A percentile compares a stretch with the other conserved stretches of the same genome.
phyloP scores from a whole-genome alignment of 1,284 basidiomycete genomes.

The Ustilago curta region DNA sequence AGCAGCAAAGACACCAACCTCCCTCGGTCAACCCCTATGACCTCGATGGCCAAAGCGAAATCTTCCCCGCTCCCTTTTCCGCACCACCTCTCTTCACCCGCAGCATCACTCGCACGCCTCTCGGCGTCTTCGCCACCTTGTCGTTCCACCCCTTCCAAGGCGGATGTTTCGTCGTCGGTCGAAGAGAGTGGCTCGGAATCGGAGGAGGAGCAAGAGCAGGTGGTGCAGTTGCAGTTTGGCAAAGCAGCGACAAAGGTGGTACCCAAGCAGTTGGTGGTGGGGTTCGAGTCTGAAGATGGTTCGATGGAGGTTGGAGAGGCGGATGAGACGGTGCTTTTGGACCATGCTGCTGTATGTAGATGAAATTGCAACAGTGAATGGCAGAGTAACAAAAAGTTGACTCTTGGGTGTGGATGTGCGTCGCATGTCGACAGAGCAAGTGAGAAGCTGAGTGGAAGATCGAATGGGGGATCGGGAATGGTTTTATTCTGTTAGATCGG shows the following conservation, averaged over 20 bases:
- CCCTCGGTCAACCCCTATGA: conserved; percentile 6
- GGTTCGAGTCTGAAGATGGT: conserved; percentile 20
- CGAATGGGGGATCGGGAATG: not conserved
- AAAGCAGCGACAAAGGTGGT: not conserved
- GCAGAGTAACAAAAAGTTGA: too few species aligned
- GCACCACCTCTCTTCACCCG: not conserved
- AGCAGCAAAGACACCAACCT: conserved; percentile 29
- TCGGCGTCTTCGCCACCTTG: conserved; percentile 15
- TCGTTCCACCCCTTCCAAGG: conserved; percentile 4
- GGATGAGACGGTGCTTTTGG: conserved; percentile 33
- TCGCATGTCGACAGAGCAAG: not conserved
- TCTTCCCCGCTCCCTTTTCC: not conserved
- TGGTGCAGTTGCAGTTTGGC: conserved; percentile 22
- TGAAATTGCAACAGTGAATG: too few species aligned
- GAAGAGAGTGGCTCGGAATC: conserved; percentile 25
- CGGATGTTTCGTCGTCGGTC: conserved; percentile 15
- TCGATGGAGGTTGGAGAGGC: conserved; percentile 9
- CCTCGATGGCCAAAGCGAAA: not conserved
- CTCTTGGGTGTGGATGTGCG: too few species aligned
- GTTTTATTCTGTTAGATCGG: not conserved
- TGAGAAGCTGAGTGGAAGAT: not conserved
- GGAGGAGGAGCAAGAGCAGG: conserved; percentile 17
- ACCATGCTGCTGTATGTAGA: too few species aligned
- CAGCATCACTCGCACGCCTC: not conserved
- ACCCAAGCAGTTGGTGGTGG: conserved; percentile 24